Evolutionary conservation across 306 rosid genomes (phyloP), one percentile per base, ranked within the genome.

Genomic region (Dicorynia guianensis): DNA sequence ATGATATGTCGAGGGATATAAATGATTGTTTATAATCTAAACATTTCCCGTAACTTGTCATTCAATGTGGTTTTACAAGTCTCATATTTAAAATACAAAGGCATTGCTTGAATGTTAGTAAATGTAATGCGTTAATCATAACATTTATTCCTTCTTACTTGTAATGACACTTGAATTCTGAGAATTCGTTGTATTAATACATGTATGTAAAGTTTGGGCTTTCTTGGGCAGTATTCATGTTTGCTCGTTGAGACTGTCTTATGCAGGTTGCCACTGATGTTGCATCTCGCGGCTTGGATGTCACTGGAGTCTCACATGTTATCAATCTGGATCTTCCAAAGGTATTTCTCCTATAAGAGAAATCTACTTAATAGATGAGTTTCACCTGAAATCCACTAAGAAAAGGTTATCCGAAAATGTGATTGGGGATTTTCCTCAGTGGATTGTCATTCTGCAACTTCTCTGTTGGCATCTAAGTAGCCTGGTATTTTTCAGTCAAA

Each of bases 271-370:
- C 97, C 47, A 92, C 97, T 19, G 97, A 92, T 80, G 97, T 92
- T 34, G 97, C 97, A 39, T 92, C 97, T 63, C 93, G 97, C 48
- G 97, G 97, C 52, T 83, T 92, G 89, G 97, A 92, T 83, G 97
- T 92, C 84, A 83, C 96, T 20, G 97, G 97, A 85, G 96, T 92
- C 73, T 83, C 97, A 10, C 96, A 89, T 79, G 96, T 92, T 78
- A 85, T 92, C 72, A 92, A 92, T 82, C 87, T 92, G 75, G 97
- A 92, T 85, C 97, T 92, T 82, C 97, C 97, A 12, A 92, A 92
- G 97, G 97, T 92, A 92, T 50, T 68, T 72, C 39, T 55, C 64
- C 72, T 56, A 54, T 38, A 36, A 57, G 18, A 50, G 40, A 54
- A 53, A 58, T 59, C 70, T 53, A 44, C 57, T 67, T 63, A 61